phyloP scores from a whole-genome alignment of 2,329 filamentous ascomycete species.

The Trichophyton verrucosum region DNA sequence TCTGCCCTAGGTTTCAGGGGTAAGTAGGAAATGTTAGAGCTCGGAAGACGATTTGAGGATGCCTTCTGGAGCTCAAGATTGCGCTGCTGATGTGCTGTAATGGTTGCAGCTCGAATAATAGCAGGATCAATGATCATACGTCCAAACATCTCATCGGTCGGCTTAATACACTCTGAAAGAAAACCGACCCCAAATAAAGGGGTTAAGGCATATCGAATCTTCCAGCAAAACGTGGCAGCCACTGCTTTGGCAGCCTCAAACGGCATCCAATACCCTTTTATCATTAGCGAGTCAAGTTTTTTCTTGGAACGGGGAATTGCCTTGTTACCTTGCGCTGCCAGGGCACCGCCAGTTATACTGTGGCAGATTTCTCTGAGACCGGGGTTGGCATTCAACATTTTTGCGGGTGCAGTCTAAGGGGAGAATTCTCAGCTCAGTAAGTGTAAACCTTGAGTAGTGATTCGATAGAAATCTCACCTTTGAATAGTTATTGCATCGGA shows the following conservation, averaged over 20 bases:
- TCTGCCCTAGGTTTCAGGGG: neutral
- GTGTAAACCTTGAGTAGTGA: neutral
- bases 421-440: neutral
- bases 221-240: conserved; percentile 77
- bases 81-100: conserved; percentile 15
- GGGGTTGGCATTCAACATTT: conserved; percentile 64
- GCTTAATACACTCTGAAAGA: conserved; percentile 55
- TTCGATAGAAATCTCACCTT: conserved; percentile 51
- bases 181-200: conserved; percentile 83
- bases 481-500: conserved; percentile 75
- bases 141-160: conserved; percentile 40
- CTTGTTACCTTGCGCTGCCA: conserved; percentile 68
- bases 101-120: conserved; percentile 17
- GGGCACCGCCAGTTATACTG: conserved; percentile 85
- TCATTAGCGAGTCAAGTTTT: conserved; percentile 7
- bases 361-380: conserved; percentile 82
- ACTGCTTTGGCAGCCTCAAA: conserved; percentile 74
- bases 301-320: neutral
- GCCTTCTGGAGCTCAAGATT: conserved; percentile 8
- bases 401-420: conserved; percentile 68
- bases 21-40: neutral
- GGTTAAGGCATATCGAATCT: conserved; percentile 72
- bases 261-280: conserved; percentile 91
- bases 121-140: conserved; percentile 14
- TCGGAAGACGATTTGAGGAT: neutral